phyloP scores from a whole-genome alignment of 73 alveolate species.

The Uronychia binucleata region DNA sequence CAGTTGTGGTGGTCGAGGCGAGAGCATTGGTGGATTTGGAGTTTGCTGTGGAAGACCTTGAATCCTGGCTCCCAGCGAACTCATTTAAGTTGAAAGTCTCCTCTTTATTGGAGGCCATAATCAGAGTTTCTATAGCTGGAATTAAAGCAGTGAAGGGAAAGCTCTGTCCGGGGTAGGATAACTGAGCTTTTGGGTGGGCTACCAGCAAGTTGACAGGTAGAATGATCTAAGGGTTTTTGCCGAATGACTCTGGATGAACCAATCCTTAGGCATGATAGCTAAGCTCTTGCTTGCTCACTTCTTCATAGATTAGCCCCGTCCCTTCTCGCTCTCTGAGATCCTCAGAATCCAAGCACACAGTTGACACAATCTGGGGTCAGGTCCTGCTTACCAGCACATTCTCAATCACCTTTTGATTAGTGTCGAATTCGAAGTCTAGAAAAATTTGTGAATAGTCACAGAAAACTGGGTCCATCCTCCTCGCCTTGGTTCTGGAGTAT shows the following conservation, averaged over 20 bases:
- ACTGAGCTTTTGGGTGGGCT: conserved; percentile 17
- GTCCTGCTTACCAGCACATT: not conserved
- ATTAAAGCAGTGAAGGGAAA: not conserved
- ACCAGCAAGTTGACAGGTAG: conserved; percentile 29
- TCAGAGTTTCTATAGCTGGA: not conserved
- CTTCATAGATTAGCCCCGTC: conserved; percentile 2
- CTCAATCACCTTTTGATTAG: not conserved
- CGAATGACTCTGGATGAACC: conserved; percentile 2
- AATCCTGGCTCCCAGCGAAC: too few species aligned
- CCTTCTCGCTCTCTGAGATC: conserved; percentile 35
- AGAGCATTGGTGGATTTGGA: not conserved
- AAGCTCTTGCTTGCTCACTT: not conserved
- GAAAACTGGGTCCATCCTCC: not conserved
- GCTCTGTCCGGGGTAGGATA: not conserved
- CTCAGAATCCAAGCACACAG: conserved; percentile 28
- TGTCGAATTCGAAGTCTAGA: conserved; percentile 25
- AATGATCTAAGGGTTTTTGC: not conserved
- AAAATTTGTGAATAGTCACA: conserved; percentile 19
- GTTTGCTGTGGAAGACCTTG: not conserved
- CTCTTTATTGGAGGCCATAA: not conserved
- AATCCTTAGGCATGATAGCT: not conserved
- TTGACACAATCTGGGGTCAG: not conserved
- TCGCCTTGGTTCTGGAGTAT: conserved; percentile 13
- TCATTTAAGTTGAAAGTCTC: not conserved
- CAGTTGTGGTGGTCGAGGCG: not conserved